Evolutionary conservation across 768 basidiomycete genomes (phyloP), one percentile per base, ranked within the genome.

Genomic region (Boletus edulis): DNA sequence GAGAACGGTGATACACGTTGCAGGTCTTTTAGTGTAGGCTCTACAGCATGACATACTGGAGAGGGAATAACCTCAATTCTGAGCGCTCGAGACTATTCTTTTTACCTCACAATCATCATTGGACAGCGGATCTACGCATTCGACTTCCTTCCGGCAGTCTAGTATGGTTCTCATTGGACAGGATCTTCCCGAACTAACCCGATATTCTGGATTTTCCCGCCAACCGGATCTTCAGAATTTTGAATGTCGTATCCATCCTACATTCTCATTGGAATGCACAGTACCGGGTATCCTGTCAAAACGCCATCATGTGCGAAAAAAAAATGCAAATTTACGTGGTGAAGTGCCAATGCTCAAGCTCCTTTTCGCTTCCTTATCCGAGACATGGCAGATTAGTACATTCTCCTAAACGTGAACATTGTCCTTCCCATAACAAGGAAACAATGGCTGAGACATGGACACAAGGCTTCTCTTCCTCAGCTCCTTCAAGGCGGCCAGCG

Each of bases 371-470:
- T 57, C 58, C 60, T 63, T 61, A 58, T 66, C 59, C 56, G 55
- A 64, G 53, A 55, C 54, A 54, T 29, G 49, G 54, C 60, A 64
- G 58, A 62, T 62, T 46, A 57, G 47, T 55, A 38, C 29, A 53
- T 63, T 29, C 55, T 44, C 48, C 60, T 55, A 55, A 59, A 55
- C 42, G 51, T 41, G 63, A 54, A 65, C 68, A 60, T 67, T 67
- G 67, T 60, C 51, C 59, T 63, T 72, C 32, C 71, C 65, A 62
- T 67, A 70, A 65, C 17, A 20, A 63, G 70, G 56, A 58, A 60
- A 72, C 70, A 70, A 70, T 60, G 64, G 3, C 51, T 59, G 62
- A 64, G 64, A 65, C 62, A 58, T 47, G 42, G 14, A 32, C 37
- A 37, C 18, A 17, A 38, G 45, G 48, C 22, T 41, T 39, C 42